Evolutionary conservation across 805 yeast species (phyloP).

Genomic region (Hanseniaspora valbyensis): DNA sequence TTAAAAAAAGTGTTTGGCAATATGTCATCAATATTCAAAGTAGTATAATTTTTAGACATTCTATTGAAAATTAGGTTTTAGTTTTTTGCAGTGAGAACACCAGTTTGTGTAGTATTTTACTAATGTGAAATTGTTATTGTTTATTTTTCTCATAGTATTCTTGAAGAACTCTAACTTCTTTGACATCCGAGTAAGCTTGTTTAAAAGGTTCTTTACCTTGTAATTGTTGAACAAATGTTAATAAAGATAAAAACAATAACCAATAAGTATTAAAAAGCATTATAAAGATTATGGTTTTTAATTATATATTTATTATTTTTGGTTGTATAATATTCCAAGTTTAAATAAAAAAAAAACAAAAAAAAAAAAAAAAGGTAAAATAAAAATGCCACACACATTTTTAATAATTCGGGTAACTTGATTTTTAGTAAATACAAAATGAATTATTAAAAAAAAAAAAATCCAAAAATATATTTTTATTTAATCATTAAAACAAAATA

Average conservation of each 20-base stretch:
- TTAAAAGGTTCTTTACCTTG: background rate
- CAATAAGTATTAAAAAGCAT: no score
- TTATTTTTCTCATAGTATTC: slow-evolving; percentile 25
- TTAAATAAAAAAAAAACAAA: no score
- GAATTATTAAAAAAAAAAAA: no score
- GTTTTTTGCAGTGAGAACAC: slow-evolving; percentile 57
- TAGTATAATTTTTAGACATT: slow-evolving; percentile 33
- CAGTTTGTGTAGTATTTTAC: slow-evolving; percentile 48
- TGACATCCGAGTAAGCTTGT: background rate
- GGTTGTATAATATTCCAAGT: no score
- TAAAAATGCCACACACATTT: no score
- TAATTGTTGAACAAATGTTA: background rate
- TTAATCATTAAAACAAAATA: no score
- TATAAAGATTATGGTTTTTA: no score
- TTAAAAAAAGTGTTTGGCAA: background rate
- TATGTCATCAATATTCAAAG: background rate
- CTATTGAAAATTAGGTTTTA: slow-evolving; percentile 47
- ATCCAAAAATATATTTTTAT: no score
- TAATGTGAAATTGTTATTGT: slow-evolving; percentile 25
- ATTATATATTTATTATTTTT: no score
- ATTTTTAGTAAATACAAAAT: no score
- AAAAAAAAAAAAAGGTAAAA: no score
- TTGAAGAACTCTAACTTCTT: slow-evolving; percentile 8
- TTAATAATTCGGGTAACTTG: no score
- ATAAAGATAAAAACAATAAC: background rate